A percentile compares a stretch with the other conserved stretches of the same genome.
Conservation (phyloP, 1,139 yeast species). For the Nakaseomyces delphensis region DNA sequence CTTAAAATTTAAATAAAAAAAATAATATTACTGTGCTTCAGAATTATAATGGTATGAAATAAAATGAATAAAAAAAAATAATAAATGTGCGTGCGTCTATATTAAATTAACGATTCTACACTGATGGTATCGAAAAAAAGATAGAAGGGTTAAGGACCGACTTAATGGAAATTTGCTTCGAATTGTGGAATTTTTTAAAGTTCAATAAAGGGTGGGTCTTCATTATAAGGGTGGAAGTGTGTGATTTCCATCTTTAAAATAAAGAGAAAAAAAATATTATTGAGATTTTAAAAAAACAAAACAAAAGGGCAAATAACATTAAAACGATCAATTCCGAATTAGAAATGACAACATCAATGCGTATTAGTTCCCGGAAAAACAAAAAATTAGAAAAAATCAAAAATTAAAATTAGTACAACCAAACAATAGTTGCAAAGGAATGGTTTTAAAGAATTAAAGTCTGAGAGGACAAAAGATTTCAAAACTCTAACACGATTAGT, state of each 20-base stretch:
- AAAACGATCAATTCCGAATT: constrained; percentile 1
- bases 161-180: too few species aligned
- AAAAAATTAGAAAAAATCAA: constrained; percentile 2
- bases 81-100: constrained; percentile 6
- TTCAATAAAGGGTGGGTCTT: not conserved
- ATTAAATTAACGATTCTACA: constrained; percentile 7
- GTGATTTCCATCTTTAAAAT: not conserved
- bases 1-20: not conserved
- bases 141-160: not conserved
- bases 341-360: constrained; percentile 6
- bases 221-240: not conserved
- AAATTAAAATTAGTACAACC: constrained; percentile 7
- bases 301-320: not conserved
- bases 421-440: not conserved
- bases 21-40: constrained; percentile 7
- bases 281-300: not conserved
- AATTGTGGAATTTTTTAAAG: too few species aligned
- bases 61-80: constrained; percentile 4
- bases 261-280: not conserved
- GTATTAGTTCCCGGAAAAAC: constrained; percentile 7
- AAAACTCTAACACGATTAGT: constrained; percentile 20
- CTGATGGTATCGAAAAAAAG: constrained; percentile 5
- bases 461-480: not conserved
- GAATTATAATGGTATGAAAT: constrained; percentile 6
- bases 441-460: not conserved